phyloP scores from a whole-genome alignment of 352 stramenopile species.

The Salisapilia sapeloensis region DNA sequence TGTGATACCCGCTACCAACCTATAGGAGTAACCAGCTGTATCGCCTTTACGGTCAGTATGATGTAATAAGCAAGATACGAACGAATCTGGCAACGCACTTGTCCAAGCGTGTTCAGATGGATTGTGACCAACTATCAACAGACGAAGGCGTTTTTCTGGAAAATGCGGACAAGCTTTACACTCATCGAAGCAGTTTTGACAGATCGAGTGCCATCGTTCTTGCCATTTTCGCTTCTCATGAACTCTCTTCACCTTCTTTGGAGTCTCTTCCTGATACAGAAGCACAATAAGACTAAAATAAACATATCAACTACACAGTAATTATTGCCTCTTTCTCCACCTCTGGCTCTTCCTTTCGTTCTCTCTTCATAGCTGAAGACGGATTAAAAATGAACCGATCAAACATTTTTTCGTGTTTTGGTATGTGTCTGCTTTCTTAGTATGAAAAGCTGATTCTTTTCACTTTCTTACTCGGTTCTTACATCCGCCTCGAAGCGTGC shows the following conservation, averaged over 20 bases:
- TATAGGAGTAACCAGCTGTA: slow-evolving; percentile 39
- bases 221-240: slow-evolving; percentile 68
- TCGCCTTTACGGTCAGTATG: background rate
- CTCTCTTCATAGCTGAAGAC: no score
- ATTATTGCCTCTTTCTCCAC: no score
- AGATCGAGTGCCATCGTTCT: slow-evolving; percentile 71
- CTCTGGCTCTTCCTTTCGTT: background rate
- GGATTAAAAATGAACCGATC: no score
- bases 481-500: background rate
- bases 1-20: slow-evolving; percentile 4
- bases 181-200: slow-evolving; percentile 38
- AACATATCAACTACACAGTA: no score
- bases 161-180: slow-evolving; percentile 35
- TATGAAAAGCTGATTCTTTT: background rate
- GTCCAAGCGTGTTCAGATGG: slow-evolving; percentile 82
- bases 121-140: slow-evolving; percentile 82
- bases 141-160: slow-evolving; percentile 34
- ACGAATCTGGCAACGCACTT: slow-evolving; percentile 9
- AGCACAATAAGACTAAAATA: no score
- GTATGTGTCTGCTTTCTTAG: no score
- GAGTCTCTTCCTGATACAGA: no score
- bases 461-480: background rate
- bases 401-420: no score
- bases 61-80: background rate
- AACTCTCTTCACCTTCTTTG: no score